A percentile compares a stretch with the other conserved stretches of the same genome.
phyloP scores from a whole-genome alignment of 1,284 basidiomycete species.

The Austroboletus niveus region DNA sequence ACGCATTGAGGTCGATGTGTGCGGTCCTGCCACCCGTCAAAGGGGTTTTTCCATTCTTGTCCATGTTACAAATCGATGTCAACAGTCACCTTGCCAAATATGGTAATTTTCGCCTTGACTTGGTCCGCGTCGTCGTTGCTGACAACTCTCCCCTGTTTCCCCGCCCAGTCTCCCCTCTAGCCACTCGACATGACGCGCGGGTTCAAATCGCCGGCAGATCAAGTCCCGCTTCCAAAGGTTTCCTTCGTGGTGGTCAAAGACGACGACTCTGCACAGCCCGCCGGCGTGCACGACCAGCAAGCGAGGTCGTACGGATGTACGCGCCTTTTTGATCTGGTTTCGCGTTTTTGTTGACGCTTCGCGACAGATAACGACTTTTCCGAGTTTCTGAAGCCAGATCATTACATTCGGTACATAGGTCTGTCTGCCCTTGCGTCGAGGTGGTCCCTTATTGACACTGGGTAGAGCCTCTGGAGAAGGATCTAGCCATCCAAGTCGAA shows the following conservation, averaged over 20 bases:
- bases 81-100: conserved; percentile 19
- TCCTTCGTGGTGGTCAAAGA: conserved; percentile 61
- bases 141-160: conserved; percentile 18
- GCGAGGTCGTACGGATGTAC: conserved; percentile 61
- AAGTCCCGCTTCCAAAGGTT: conserved; percentile 52
- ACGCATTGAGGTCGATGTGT: no score
- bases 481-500: conserved; percentile 91
- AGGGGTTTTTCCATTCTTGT: conserved; percentile 17
- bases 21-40: no score
- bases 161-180: background rate
- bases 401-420: conserved; percentile 92
- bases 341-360: conserved; percentile 8
- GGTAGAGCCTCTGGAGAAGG: conserved; percentile 88
- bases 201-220: conserved; percentile 35
- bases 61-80: conserved; percentile 10
- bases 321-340: conserved; percentile 23
- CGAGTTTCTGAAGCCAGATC: conserved; percentile 74
- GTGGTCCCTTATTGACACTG: conserved; percentile 7
- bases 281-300: conserved; percentile 52
- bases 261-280: conserved; percentile 52
- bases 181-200: conserved; percentile 36
- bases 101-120: conserved; percentile 6
- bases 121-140: conserved; percentile 8
- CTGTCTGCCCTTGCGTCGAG: conserved; percentile 16
- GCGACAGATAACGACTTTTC: conserved; percentile 75